Evolutionary conservation across 192 early-diverging fungal species (phyloP), one percentile per base, ranked within the genome.

Genomic region (Coemansia sp.): DNA sequence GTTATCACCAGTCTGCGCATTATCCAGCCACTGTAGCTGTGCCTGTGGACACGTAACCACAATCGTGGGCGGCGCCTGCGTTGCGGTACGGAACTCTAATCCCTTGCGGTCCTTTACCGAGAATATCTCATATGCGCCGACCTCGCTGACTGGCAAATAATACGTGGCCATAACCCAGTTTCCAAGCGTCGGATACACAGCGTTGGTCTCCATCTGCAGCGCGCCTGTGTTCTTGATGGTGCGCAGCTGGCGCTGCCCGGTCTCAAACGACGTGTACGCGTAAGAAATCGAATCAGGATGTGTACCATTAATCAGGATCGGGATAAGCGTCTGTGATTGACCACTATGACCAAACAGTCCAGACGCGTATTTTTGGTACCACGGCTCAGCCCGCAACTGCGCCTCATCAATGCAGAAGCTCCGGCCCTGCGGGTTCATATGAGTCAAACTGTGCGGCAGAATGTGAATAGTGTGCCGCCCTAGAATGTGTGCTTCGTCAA

Each of bases 391-490:
- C 18, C 42, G 44, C 25, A 26, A 9, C 7, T 40, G 61, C 23
- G 21, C 52, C 5, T 12, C 50, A 48, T 72, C 67, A 48, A 82
- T 70, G 58, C 79, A 82, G 55, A 64, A 58, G 4, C 42, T 31
- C 46, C 56, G 56, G 28, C 64, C 58, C 17, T 57, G 31, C 11
- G 70, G 79, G 21, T 82, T 76, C 73, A 82, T 73, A 48, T 76
- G 73, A 5, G 79, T 70, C 44, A 76, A 18, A 56, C 79, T 76
- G 61, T 76, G 73, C 15, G 79, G 79, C 55, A 82, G 52, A 49
- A 82, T 56, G 42, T 82, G 79, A 38, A 82, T 76, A 11, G 79
- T 82, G 49, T 82, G 79, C 3, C 73, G 63, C 5, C 79, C 79
- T 60, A 82, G 65, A 55, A 82, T 82, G 28, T 76, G 79, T 42